These are phyloP conservation scores for Symbiodinium natans DNA, from an alignment of 73 alveolate species.

Conservation along the genomic window DNA sequence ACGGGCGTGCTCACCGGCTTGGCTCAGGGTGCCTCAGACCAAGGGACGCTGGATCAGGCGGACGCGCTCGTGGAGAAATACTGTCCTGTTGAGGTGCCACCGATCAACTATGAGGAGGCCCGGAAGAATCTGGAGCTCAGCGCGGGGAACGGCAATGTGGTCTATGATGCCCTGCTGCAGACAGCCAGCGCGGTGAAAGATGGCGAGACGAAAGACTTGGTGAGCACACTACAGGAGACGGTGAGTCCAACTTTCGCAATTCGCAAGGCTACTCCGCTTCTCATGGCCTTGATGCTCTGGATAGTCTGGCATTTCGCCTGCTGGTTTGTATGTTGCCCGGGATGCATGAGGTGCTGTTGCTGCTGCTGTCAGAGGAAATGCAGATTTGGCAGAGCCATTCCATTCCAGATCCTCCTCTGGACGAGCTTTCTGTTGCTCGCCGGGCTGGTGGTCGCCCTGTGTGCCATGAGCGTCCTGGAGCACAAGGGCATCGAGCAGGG, in stretches of 20 bases:
- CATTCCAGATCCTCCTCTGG: constrained; percentile 14
- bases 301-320: background rate
- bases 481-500: background rate
- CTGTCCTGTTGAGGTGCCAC: background rate
- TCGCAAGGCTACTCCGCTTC: background rate
- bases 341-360: constrained; percentile 16
- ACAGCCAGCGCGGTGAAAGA: background rate
- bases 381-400: background rate
- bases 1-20: background rate
- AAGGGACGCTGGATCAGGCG: background rate
- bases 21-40: background rate
- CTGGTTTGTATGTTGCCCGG: background rate
- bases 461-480: background rate
- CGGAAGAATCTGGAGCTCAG: background rate
- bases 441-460: background rate
- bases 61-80: background rate
- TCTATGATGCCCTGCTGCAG: background rate
- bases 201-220: background rate
- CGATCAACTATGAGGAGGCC: background rate
- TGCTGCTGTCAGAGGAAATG: constrained; percentile 8
- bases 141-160: background rate
- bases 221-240: background rate
- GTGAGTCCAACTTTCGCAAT: background rate
- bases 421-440: background rate
- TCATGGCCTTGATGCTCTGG: background rate